These are phyloP conservation scores for Aspergillus hortae DNA, from an alignment of 2,329 filamentous ascomycete genomes.

Conservation along the genomic window DNA sequence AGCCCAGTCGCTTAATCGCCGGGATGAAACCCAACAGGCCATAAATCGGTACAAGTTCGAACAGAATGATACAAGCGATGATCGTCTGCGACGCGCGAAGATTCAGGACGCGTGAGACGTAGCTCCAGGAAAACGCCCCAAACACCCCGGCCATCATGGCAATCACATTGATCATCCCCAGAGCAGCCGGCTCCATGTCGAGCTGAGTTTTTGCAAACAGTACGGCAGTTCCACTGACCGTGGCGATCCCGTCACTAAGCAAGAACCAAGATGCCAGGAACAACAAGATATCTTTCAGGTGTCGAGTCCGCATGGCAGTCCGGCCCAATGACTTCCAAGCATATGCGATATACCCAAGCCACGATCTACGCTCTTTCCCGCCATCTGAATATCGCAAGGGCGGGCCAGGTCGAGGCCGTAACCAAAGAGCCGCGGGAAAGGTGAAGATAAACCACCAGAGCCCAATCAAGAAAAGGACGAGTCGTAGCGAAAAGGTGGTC, in stretches of 20 bases:
- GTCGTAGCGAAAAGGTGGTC: constrained; percentile 77
- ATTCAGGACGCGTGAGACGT: constrained; percentile 65
- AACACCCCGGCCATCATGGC: constrained; percentile 78
- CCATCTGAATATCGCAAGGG: constrained; percentile 55
- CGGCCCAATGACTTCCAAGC: constrained; percentile 84
- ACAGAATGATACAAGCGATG: constrained; percentile 82
- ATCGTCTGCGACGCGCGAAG: constrained; percentile 83
- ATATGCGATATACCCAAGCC: constrained; percentile 70
- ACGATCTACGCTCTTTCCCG: constrained; percentile 46
- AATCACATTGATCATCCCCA: constrained; percentile 92
- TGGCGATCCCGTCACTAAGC: constrained; percentile 89
- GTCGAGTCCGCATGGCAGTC: constrained; percentile 71
- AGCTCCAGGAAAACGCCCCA: constrained; percentile 87
- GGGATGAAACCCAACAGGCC: constrained; percentile 85
- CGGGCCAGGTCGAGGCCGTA: constrained; percentile 83
- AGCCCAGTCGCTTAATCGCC: constrained; percentile 68
- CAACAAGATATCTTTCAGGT: constrained; percentile 73
- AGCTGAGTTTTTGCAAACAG: constrained; percentile 93
- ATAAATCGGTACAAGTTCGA: constrained; percentile 90
- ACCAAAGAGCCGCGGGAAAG: constrained; percentile 80
- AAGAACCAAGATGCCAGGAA: constrained; percentile 94
- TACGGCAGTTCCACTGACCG: constrained; percentile 89
- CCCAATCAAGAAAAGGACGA: constrained; percentile 84
- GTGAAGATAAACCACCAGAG: constrained; percentile 93
- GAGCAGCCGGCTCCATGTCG: constrained; percentile 79